Percentiles rank a stretch among this genome's conserved stretches.
phyloP scores from a whole-genome alignment of 2,329 filamentous ascomycete species.

The Exophiala mesophila region DNA sequence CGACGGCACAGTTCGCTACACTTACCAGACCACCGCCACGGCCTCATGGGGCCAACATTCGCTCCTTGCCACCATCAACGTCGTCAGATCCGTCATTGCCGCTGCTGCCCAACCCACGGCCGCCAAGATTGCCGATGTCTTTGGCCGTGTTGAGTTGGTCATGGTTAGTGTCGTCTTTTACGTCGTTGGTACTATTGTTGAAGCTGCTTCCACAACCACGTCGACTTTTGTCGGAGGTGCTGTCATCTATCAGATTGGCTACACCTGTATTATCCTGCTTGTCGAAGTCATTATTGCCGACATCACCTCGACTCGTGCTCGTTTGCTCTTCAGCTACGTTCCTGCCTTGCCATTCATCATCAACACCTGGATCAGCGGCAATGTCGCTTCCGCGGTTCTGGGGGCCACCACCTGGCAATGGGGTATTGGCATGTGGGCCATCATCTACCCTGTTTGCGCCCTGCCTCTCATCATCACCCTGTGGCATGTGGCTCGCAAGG shows the following conservation, averaged over 20 bases:
- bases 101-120: constrained; percentile 55
- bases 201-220: constrained; percentile 48
- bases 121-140: constrained; percentile 59
- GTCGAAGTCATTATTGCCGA: constrained; percentile 63
- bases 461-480: constrained; percentile 53
- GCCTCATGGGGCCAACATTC: constrained; percentile 50
- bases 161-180: constrained; percentile 54
- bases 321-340: constrained; percentile 62
- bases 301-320: constrained; percentile 57
- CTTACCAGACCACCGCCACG: constrained; percentile 48
- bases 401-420: constrained; percentile 52
- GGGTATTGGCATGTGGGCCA: constrained; percentile 61
- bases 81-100: constrained; percentile 55
- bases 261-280: constrained; percentile 57
- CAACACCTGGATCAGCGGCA: constrained; percentile 61
- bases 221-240: constrained; percentile 53
- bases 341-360: constrained; percentile 55
- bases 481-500: constrained; percentile 47
- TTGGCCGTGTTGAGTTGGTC: constrained; percentile 58
- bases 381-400: constrained; percentile 51
- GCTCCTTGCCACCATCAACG: constrained; percentile 54
- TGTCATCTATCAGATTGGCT: constrained; percentile 59
- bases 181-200: constrained; percentile 52
- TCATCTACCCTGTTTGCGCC: constrained; percentile 55
- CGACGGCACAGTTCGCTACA: constrained; percentile 19